phyloP scores from a whole-genome alignment of 2,329 filamentous ascomycete genomes.

The Teratosphaeria zuluensis region DNA sequence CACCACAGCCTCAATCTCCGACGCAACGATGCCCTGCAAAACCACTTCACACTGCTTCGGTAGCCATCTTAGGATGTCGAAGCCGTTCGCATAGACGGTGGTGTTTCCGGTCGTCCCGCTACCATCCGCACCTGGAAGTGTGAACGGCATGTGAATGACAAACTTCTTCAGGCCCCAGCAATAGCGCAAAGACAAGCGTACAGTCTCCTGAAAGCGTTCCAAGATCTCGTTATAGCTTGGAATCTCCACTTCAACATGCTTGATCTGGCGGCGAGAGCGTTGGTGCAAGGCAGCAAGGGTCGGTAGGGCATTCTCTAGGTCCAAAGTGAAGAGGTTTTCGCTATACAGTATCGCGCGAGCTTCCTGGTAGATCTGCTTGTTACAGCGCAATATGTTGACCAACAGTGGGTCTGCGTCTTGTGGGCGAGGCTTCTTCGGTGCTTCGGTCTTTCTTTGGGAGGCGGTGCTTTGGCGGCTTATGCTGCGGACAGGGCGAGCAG shows the following conservation, averaged over 20 bases:
- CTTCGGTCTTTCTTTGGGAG: neutral
- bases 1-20: constrained; percentile 32
- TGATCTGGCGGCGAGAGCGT: constrained; percentile 34
- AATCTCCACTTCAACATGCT: constrained; percentile 34
- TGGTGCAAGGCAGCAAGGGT: constrained; percentile 34
- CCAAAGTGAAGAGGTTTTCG: constrained; percentile 31
- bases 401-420: constrained; percentile 28
- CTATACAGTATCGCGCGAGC: constrained; percentile 32
- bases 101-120: constrained; percentile 26
- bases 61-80: constrained; percentile 38
- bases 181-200: constrained; percentile 36
- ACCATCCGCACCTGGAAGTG: constrained; percentile 21
- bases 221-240: constrained; percentile 38
- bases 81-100: constrained; percentile 38
- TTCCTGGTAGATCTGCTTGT: constrained; percentile 32
- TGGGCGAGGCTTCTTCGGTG: constrained; percentile 7
- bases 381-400: constrained; percentile 30
- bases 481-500: neutral
- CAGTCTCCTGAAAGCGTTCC: constrained; percentile 36
- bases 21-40: constrained; percentile 30
- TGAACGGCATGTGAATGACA: constrained; percentile 30
- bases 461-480: neutral
- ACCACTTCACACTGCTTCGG: constrained; percentile 33
- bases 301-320: constrained; percentile 28
- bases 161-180: constrained; percentile 36